Evolutionary conservation across 2,329 filamentous ascomycete species (phyloP), one percentile per base, ranked within the genome.

Genomic region (Basipetospora sp.): DNA sequence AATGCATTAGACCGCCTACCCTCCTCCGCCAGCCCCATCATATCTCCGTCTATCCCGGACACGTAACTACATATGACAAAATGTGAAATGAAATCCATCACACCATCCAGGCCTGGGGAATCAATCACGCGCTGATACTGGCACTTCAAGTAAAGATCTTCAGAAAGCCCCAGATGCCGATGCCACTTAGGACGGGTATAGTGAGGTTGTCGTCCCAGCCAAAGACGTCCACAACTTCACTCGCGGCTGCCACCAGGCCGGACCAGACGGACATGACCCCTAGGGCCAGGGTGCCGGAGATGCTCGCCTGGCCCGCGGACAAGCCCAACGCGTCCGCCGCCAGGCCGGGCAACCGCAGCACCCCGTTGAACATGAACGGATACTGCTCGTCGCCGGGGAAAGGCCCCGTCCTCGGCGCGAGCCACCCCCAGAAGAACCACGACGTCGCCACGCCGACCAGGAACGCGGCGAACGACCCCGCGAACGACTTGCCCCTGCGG

Each of bases 181-280:
- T 60, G 17, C 87, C 86, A 53, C 85, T 94, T 35, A 98, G 66
- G 18, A 93, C 76, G 2, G 90, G 90, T 56, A 98, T 98, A 35
- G 88, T 96, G 49, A 98, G 65, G 58, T 98, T 98, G 60, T 98
- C 90, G 52, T 98, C 90, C 81, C 85, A 87, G 34, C 86, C 84
- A 54, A 86, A 94, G 1, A 96, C 52, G 59, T 98, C 86, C 32
- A 94, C 69, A 13, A 88, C 80, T 59, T 98, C 90, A 51, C 86
- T 94, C 31, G 77, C 77, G 40, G 86, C 84, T 30, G 86, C 90
- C 38, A 88, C 74, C 31, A 96, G 59, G n/a, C 90, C 90, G 5
- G 87, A 87, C 62, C 82, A 84, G 28, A 94, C 46, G 52, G 85
- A 84, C 73, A 96, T 76, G 41, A 84, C 64, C 4, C 75, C 79